Evolutionary conservation across 768 basidiomycete species (phyloP).

Genomic region (Gelatoporia subvermispora): DNA sequence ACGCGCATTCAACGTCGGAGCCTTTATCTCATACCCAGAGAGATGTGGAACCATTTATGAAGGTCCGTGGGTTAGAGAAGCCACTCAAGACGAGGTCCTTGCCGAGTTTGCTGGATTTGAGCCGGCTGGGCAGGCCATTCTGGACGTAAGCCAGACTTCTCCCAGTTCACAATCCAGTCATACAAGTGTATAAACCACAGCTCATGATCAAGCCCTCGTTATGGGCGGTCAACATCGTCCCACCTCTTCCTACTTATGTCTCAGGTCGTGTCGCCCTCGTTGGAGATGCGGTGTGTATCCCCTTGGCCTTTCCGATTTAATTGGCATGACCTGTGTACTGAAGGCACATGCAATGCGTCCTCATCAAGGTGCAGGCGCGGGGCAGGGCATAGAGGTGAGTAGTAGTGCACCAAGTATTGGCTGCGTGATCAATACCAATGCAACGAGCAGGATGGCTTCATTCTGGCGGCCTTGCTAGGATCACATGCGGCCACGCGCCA

Average conservation of each 20-base stretch:
- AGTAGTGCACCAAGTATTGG: too few relatives aligned
- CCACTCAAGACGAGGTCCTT: background rate
- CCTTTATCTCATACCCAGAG: constrained; percentile 14
- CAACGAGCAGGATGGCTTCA: constrained; percentile 21
- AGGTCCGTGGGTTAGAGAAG: constrained; percentile 3
- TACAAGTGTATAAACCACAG: too few relatives aligned
- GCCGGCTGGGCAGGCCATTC: background rate
- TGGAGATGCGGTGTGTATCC: constrained; percentile 23
- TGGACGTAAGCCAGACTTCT: constrained; percentile 4
- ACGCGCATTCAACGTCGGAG: constrained; percentile 19
- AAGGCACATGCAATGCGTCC: constrained; percentile 45
- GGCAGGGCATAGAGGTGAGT: constrained; percentile 44
- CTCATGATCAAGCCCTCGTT: constrained; percentile 7
- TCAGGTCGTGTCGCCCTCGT: constrained; percentile 20
- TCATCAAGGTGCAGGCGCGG: constrained; percentile 44
- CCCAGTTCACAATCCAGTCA: too few relatives aligned
- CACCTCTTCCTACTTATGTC: constrained; percentile 18
- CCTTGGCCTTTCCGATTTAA: constrained; percentile 21
- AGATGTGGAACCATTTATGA: constrained; percentile 13
- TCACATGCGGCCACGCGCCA: constrained; percentile 15
- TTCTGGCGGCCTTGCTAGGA: constrained; percentile 25
- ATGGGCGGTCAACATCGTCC: constrained; percentile 21
- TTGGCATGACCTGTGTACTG: background rate
- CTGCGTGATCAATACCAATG: background rate
- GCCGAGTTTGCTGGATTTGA: constrained; percentile 5